These are phyloP conservation scores for Trifolium fragiferum DNA, from an alignment of 306 rosid species.

Conservation along the genomic window DNA sequence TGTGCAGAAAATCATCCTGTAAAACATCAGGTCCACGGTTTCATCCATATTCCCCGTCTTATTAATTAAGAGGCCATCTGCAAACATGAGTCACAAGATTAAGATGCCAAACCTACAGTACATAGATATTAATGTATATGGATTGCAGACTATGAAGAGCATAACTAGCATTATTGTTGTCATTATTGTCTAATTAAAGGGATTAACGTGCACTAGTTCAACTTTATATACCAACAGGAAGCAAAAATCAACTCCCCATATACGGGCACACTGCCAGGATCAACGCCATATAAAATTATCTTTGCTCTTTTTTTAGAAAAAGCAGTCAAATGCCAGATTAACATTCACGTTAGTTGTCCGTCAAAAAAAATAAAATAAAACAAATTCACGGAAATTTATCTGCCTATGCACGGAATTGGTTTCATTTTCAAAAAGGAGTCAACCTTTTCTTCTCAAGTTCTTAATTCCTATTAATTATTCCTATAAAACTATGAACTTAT, in stretches of 20 bases:
- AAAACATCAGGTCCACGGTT: slow-evolving; percentile 28
- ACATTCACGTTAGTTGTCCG: not conserved
- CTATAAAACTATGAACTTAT: slow-evolving; percentile 5
- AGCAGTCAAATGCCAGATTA: slow-evolving; percentile 8
- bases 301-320: not conserved
- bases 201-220: not conserved
- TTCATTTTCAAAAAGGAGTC: slow-evolving; percentile 14
- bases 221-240: not conserved
- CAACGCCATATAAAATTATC: slow-evolving; percentile 16
- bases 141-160: slow-evolving; percentile 22
- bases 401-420: not conserved
- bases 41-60: slow-evolving; percentile 28
- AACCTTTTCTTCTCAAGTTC: not conserved
- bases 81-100: slow-evolving; percentile 27
- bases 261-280: not conserved
- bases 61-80: slow-evolving; percentile 40
- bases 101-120: slow-evolving; percentile 12
- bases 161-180: not conserved
- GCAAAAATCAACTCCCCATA: slow-evolving; percentile 1
- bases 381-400: not conserved
- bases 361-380: too few species aligned
- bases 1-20: slow-evolving; percentile 6
- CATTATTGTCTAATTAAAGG: too few species aligned
- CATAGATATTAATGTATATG: slow-evolving; percentile 4
- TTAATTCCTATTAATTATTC: not conserved